phyloP scores from a whole-genome alignment of 768 basidiomycete species.

The Rhodotorula paludigena region DNA sequence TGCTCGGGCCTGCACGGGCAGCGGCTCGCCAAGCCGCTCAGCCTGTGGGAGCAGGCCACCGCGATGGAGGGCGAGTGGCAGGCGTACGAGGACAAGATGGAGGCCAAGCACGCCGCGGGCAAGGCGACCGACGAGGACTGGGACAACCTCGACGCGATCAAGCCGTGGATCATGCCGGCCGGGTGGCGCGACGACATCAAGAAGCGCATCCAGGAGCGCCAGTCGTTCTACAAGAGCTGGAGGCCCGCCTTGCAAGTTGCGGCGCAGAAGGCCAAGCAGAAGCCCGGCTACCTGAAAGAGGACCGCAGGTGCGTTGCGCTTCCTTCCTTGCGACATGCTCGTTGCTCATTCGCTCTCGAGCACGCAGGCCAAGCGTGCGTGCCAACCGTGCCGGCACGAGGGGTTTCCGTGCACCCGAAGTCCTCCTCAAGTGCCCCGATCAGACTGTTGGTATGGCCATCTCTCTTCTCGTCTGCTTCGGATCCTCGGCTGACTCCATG shows the following conservation, averaged over 20 bases:
- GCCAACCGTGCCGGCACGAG: slow-evolving; percentile 95
- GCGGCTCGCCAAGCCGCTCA: slow-evolving; percentile 10
- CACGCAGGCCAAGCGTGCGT: slow-evolving; percentile 66
- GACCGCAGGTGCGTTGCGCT: slow-evolving; percentile 52
- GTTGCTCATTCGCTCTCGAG: neutral
- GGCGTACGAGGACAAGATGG: neutral
- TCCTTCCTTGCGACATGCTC: neutral
- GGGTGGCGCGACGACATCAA: slow-evolving; percentile 20
- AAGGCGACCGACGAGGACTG: slow-evolving; percentile 59
- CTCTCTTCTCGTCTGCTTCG: neutral
- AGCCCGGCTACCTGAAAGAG: slow-evolving; percentile 61
- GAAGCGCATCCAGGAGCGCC: slow-evolving; percentile 16
- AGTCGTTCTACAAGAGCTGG: slow-evolving; percentile 37
- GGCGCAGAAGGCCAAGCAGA: slow-evolving; percentile 55
- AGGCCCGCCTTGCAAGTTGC: slow-evolving; percentile 34
- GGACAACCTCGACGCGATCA: slow-evolving; percentile 56
- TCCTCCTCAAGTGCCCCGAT: slow-evolving; percentile 85
- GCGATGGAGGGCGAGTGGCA: slow-evolving; percentile 24
- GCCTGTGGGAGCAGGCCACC: slow-evolving; percentile 28
- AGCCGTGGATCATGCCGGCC: slow-evolving; percentile 44
- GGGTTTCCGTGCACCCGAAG: slow-evolving; percentile 95
- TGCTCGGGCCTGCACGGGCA: slow-evolving; percentile 30
- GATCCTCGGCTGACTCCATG: neutral
- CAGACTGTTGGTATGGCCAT: slow-evolving; percentile 74
- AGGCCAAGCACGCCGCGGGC: slow-evolving; percentile 27